Base-by-base conservation (phyloP, 2,329 filamentous ascomycete genomes). In the Ploettnerulaceae sp. region DNA sequence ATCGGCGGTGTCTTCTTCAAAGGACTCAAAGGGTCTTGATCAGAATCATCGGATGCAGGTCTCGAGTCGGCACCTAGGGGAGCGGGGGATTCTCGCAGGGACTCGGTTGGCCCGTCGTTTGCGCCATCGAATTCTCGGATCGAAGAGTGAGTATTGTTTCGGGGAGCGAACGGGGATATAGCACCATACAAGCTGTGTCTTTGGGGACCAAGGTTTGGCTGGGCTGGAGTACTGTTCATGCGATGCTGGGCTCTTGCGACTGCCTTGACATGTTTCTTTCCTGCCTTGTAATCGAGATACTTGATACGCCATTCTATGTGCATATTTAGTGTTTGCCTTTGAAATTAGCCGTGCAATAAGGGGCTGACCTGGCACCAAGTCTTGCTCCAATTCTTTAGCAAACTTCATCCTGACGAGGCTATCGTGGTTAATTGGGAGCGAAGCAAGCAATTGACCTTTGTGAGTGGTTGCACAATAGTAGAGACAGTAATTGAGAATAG, bases 241-340 rank as follows among this genome's bases (percentile, higher is more conserved):
- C 79, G 68, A 70, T 77, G 74, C 52, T 93, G 76, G 49, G 89
- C 88, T 52, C 84, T 79, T 18, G 76, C 69, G 42, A 96, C 82
- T 47, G 81, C 82, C 67, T 96, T 97, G 66, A 97, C 76, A 64
- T 89, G 84, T 70, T 96, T 96, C 71, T 97, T 97, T 51, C 89
- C 91, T 47, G 82, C 82, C 75, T 95, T 95, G 74, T 97, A 97
- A 68, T 96, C 81, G 58, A 97, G 77, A 67, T 96, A 97, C 67
- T 95, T 95, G 66, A 83, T 78, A 61, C 86, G 81, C 91, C 91
- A 97, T 78, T 97, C 80, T 83, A 57, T 21, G 11, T 7, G 32
- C 17, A n/a, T n/a, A 11, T 21, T 48, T 44, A 55, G 46, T 43
- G 9, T n/a, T 39, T 7, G 25, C 17, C 18, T 40, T 15, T 28